These are phyloP conservation scores for Sphagnum magellanicum DNA, from an alignment of 228 moss, liverwort and hornwort species.

Conservation along the genomic window DNA sequence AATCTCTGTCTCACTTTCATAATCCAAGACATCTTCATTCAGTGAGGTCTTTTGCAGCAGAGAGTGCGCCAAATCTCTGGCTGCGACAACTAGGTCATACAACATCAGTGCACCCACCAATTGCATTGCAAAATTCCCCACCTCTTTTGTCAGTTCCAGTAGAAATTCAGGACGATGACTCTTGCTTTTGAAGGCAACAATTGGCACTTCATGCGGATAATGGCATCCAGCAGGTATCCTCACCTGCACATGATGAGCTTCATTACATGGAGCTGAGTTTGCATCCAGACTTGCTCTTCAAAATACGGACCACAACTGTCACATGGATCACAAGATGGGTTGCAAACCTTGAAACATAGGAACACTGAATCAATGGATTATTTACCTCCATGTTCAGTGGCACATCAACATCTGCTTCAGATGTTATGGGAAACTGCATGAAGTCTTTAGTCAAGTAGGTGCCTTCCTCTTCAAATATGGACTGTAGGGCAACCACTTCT, in stretches of 20 bases:
- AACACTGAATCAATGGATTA: too few species aligned
- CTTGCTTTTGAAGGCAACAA: constrained; percentile 47
- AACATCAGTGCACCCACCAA: constrained; percentile 43
- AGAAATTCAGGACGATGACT: constrained; percentile 37
- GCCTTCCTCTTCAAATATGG: constrained; percentile 52
- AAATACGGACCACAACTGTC: too few species aligned
- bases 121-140: constrained; percentile 35
- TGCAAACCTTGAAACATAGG: too few species aligned
- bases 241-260: constrained; percentile 23
- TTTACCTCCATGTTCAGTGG: constrained; percentile 67
- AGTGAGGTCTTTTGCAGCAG: constrained; percentile 17
- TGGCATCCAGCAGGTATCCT: constrained; percentile 45
- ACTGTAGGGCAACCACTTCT: constrained; percentile 48
- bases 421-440: constrained; percentile 27
- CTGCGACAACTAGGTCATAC: constrained; percentile 48
- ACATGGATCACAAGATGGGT: too few species aligned
- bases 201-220: constrained; percentile 56
- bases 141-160: constrained; percentile 44
- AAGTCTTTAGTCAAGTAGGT: constrained; percentile 33
- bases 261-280: too few species aligned
- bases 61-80: constrained; percentile 33
- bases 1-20: background rate
- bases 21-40: constrained; percentile 1
- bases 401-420: constrained; percentile 21
- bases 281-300: too few species aligned